Conservation (phyloP, 768 basidiomycete species). For the Suillus cothurnatus region DNA sequence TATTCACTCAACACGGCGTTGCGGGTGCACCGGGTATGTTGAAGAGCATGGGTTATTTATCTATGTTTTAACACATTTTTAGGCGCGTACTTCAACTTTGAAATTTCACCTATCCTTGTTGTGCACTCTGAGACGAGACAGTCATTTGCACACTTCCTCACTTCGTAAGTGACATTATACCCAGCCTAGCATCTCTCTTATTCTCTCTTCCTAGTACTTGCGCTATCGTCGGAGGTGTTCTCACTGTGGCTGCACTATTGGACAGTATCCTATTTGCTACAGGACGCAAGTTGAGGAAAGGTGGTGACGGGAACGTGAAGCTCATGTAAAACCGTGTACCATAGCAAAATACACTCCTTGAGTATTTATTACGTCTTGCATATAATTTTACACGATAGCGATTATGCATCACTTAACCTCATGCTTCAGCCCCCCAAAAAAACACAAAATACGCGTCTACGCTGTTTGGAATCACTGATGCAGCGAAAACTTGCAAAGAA, state of each 20-base stretch:
- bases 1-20: conserved; percentile 74
- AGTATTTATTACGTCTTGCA: conserved; percentile 19
- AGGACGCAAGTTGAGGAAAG: conserved; percentile 71
- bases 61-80: conserved; percentile 7
- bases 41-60: not conserved
- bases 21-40: conserved; percentile 66
- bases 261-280: conserved; percentile 89
- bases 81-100: conserved; percentile 91
- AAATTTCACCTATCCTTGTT: conserved; percentile 95
- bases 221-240: conserved; percentile 95
- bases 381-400: not conserved
- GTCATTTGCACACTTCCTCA: conserved; percentile 97
- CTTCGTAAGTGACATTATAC: conserved; percentile 68
- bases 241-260: conserved; percentile 89
- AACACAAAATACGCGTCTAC: not conserved
- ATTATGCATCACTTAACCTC: too few relatives aligned
- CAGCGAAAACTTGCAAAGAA: conserved; percentile 25
- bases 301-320: conserved; percentile 33
- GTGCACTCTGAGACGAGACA: conserved; percentile 90
- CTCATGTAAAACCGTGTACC: conserved; percentile 29
- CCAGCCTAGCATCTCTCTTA: not conserved
- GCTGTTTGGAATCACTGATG: conserved; percentile 16
- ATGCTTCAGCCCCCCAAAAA: not conserved
- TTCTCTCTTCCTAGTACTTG: conserved; percentile 64
- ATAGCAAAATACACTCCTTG: conserved; percentile 11